Conservation (phyloP, 495 filamentous ascomycete species). For the Xylaria grammica region DNA sequence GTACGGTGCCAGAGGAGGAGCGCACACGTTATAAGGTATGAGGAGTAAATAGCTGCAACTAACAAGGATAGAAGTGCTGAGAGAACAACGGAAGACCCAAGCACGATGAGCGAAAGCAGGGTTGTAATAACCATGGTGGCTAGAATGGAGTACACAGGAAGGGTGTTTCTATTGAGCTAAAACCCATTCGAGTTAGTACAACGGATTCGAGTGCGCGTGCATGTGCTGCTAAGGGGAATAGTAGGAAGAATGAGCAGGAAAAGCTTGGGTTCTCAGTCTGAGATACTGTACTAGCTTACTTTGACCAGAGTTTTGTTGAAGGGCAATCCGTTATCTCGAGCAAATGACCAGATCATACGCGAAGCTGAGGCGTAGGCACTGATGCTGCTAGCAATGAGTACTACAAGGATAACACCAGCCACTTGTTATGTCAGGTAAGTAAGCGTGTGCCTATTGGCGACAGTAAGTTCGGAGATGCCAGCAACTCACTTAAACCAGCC, state of each 20-base stretch:
- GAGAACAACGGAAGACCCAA: conserved; percentile 61
- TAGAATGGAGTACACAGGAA: conserved; percentile 59
- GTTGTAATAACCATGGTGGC: conserved; percentile 55
- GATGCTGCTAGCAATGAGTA: conserved; percentile 52
- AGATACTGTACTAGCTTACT: too few relatives aligned
- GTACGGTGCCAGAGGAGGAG: conserved; percentile 40
- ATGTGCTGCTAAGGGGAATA: too few relatives aligned
- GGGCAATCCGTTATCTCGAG: conserved; percentile 64
- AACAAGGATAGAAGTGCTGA: conserved; percentile 59
- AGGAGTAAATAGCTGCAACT: conserved; percentile 47
- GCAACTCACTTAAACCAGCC: conserved; percentile 46
- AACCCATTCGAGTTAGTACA: too few relatives aligned
- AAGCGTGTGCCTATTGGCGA: too few relatives aligned
- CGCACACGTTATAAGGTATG: conserved; percentile 53
- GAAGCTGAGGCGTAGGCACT: conserved; percentile 58
- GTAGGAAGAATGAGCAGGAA: too few relatives aligned
- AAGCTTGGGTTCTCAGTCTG: conserved; percentile 38
- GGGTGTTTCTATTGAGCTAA: conserved; percentile 39
- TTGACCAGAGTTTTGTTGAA: conserved; percentile 55
- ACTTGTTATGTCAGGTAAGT: too few relatives aligned
- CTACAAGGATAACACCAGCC: conserved; percentile 51
- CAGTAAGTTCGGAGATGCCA: too few relatives aligned
- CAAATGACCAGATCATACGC: conserved; percentile 63
- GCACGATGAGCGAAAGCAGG: conserved; percentile 64
- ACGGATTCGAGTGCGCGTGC: too few relatives aligned